Evolutionary conservation across 805 yeast species (phyloP).

Genomic region (Wickerhamomyces tratensis): DNA sequence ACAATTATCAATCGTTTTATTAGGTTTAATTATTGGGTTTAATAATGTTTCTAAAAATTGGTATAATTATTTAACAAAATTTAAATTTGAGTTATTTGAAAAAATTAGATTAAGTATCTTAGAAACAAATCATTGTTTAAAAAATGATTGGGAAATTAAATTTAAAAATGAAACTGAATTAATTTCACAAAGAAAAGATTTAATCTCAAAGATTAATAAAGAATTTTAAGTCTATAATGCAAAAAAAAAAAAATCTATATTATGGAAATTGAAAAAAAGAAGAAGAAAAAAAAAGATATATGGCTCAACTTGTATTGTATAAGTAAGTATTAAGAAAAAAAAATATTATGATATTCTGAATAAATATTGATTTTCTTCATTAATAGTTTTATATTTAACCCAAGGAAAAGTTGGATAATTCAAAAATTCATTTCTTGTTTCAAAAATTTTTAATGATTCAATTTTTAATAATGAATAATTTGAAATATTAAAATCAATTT

Average conservation of each 20-base stretch:
- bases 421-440: slow-evolving; percentile 34
- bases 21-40: slow-evolving; percentile 22
- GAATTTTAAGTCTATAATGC: too few relatives aligned
- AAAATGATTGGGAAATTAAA: slow-evolving; percentile 13
- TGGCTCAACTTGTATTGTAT: too few relatives aligned
- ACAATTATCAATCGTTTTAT: slow-evolving; percentile 21
- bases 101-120: slow-evolving; percentile 12
- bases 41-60: slow-evolving; percentile 21
- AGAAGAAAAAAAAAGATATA: too few relatives aligned
- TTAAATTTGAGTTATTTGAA: slow-evolving; percentile 16
- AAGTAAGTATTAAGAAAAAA: too few relatives aligned
- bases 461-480: slow-evolving; percentile 51
- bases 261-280: too few relatives aligned
- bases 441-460: slow-evolving; percentile 58
- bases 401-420: slow-evolving; percentile 65
- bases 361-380: slow-evolving; percentile 26
- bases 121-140: slow-evolving; percentile 10
- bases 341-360: slow-evolving; percentile 10
- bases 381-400: slow-evolving; percentile 51
- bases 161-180: slow-evolving; percentile 7
- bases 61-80: slow-evolving; percentile 14
- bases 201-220: not conserved
- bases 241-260: too few relatives aligned
- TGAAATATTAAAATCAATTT: slow-evolving; percentile 54
- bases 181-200: not conserved